Conservation (phyloP, 1,284 basidiomycete genomes). For the Gymnopus androsaceus region DNA sequence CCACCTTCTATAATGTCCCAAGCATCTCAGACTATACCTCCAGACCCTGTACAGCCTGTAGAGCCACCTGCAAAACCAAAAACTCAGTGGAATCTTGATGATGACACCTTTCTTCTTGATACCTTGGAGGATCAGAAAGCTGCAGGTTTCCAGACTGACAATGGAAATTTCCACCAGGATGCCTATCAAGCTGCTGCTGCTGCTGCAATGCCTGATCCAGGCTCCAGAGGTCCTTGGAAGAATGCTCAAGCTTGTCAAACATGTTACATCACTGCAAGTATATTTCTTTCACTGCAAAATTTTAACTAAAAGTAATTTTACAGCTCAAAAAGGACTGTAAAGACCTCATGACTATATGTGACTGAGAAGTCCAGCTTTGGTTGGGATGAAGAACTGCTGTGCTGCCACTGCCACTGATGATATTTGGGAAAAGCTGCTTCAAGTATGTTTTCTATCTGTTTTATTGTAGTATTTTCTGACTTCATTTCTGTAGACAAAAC, state of each 20-base stretch:
- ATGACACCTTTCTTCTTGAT: not conserved
- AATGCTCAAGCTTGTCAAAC: no score
- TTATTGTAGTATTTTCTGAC: not conserved
- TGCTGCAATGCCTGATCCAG: constrained; percentile 10
- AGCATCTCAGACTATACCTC: no score
- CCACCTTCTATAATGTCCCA: no score
- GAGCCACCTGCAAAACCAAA: not conserved
- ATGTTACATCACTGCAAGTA: constrained; percentile 19
- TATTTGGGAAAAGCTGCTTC: constrained; percentile 29
- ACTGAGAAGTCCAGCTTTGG: constrained; percentile 35
- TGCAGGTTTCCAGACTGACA: constrained; percentile 6
- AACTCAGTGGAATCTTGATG: not conserved
- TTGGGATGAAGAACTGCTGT: constrained; percentile 29
- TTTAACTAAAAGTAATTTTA: not conserved
- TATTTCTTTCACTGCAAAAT: not conserved
- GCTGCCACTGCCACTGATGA: constrained; percentile 29
- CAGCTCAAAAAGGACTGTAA: constrained; percentile 33
- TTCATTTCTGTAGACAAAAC: constrained; percentile 23
- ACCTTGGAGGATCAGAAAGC: not conserved
- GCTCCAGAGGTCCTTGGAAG: constrained; percentile 17
- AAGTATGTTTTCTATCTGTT: constrained; percentile 19
- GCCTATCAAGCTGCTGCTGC: constrained; percentile 2
- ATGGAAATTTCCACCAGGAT: constrained; percentile 5
- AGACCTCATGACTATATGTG: constrained; percentile 25
- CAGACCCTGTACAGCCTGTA: no score